Conservation (phyloP, 805 yeast species). For the Candida namnaoensis region DNA sequence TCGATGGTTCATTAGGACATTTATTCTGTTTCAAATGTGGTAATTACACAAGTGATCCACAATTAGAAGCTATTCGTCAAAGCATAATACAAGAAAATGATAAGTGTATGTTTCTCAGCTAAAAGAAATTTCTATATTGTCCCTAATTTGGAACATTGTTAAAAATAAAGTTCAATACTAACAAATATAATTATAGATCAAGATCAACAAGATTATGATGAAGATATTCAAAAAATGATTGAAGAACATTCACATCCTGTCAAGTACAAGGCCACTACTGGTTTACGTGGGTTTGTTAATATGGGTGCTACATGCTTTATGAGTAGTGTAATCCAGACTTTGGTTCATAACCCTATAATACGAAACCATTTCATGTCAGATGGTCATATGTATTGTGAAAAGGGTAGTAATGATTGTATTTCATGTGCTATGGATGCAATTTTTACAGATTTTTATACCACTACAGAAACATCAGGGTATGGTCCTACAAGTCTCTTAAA, state of each 20-base stretch:
- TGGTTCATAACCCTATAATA: slow-evolving; percentile 85
- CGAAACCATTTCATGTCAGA: slow-evolving; percentile 73
- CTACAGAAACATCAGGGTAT: slow-evolving; percentile 51
- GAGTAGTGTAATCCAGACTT: slow-evolving; percentile 84
- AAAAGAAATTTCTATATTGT: too few relatives aligned
- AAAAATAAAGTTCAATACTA: too few relatives aligned
- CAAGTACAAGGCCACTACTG: slow-evolving; percentile 51
- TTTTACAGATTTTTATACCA: slow-evolving; percentile 65
- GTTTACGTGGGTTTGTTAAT: slow-evolving; percentile 81
- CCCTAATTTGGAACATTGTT: too few relatives aligned
- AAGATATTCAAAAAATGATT: slow-evolving; percentile 18
- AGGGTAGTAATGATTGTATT: slow-evolving; percentile 42
- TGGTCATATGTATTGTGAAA: slow-evolving; percentile 51
- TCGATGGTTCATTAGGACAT: slow-evolving; percentile 60
- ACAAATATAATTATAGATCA: slow-evolving; percentile 16
- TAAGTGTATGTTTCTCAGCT: not conserved
- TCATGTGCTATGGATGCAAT: slow-evolving; percentile 82
- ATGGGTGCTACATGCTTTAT: slow-evolving; percentile 98
- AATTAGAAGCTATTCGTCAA: slow-evolving; percentile 42
- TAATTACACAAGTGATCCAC: slow-evolving; percentile 57
- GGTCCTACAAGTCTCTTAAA: slow-evolving; percentile 75
- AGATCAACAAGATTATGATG: slow-evolving; percentile 13
- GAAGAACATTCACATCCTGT: slow-evolving; percentile 22
- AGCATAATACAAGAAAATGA: not conserved
- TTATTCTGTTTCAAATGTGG: slow-evolving; percentile 76